Conservation (phyloP, 805 yeast species). For the Blastobotrys attinorum region DNA sequence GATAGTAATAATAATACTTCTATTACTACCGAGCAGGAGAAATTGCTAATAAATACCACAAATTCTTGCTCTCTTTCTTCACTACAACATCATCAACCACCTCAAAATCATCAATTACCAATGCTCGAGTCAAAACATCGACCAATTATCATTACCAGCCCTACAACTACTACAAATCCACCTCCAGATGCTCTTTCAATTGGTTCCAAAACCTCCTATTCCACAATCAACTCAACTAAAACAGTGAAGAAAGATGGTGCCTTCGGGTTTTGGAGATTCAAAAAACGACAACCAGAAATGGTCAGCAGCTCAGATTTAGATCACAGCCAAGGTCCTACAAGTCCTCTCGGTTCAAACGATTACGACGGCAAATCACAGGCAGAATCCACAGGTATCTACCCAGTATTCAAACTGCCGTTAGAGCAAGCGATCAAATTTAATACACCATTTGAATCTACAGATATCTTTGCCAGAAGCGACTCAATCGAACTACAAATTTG, state of each 20-base stretch:
- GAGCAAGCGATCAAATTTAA: constrained; percentile 13
- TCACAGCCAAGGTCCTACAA: background rate
- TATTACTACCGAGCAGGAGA: too few relatives aligned
- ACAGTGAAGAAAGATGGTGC: background rate
- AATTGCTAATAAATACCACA: too few relatives aligned
- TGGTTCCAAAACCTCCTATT: background rate
- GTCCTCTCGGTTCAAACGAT: background rate
- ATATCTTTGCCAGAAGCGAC: constrained; percentile 6
- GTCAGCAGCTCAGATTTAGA: background rate
- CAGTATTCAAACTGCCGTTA: constrained; percentile 16
- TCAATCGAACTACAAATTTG: constrained; percentile 7
- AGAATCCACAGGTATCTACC: constrained; percentile 1
- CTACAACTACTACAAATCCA: background rate
- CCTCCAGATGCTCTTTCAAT: background rate
- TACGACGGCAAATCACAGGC: background rate
- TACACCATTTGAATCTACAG: constrained; percentile 4
- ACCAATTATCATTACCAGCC: background rate
- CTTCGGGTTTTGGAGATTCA: background rate
- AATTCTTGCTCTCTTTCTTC: background rate
- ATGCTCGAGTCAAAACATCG: background rate
- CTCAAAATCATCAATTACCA: background rate
- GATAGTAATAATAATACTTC: too few relatives aligned
- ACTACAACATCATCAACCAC: background rate
- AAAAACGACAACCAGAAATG: background rate
- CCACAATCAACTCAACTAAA: background rate